Conservation (phyloP, 495 filamentous ascomycete species). For the Neurospora sp. region DNA sequence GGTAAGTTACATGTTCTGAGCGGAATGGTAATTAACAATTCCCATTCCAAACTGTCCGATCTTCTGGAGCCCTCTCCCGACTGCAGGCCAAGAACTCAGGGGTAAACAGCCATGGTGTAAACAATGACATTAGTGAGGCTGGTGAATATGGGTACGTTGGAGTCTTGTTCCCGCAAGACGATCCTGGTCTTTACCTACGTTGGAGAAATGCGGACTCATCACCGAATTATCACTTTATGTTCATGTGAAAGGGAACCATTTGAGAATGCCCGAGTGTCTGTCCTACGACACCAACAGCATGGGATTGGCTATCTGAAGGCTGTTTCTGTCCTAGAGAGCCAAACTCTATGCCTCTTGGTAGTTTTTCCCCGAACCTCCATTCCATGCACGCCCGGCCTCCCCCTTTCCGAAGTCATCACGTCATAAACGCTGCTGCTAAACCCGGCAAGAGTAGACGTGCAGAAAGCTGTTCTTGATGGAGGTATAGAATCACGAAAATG, state of each 20-base stretch:
- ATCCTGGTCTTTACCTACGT: not conserved
- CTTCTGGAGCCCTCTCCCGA: not conserved
- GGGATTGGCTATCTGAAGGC: not conserved
- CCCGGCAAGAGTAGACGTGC: not conserved
- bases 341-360: not conserved
- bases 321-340: not conserved
- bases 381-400: not conserved
- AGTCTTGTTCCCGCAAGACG: not conserved
- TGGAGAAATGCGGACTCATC: not conserved
- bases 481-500: not conserved
- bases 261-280: not conserved
- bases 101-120: not conserved
- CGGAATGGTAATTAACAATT: not conserved
- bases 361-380: not conserved
- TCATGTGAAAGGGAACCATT: not conserved
- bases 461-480: not conserved
- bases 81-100: not conserved
- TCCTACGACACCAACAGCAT: not conserved
- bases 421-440: not conserved
- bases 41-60: not conserved
- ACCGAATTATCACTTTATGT: not conserved
- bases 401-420: not conserved
- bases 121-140: not conserved
- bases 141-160: not conserved
- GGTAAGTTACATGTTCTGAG: not conserved